phyloP scores from a whole-genome alignment of 1,284 basidiomycete species.

The Marasmius tenuissimus region DNA sequence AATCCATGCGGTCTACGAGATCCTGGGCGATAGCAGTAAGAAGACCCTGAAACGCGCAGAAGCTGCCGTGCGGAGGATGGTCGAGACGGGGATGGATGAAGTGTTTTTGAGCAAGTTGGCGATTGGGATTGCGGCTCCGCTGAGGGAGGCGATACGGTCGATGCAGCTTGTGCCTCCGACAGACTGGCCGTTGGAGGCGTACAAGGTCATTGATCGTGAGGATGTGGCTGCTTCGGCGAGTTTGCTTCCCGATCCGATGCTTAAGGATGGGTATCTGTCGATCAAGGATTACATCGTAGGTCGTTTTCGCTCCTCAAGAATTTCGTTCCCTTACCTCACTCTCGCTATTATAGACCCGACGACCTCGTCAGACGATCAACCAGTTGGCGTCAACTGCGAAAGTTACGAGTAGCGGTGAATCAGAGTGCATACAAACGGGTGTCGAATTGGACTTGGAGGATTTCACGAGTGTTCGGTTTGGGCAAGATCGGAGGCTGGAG shows the following conservation, averaged over 20 bases:
- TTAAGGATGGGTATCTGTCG: slow-evolving; percentile 52
- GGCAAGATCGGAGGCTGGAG: slow-evolving; percentile 81
- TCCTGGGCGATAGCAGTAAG: slow-evolving; percentile 50
- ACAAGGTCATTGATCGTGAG: slow-evolving; percentile 74
- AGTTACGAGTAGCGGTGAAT: slow-evolving; percentile 50
- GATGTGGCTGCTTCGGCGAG: slow-evolving; percentile 72
- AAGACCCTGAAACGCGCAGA: slow-evolving; percentile 64
- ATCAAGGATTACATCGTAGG: slow-evolving; percentile 62
- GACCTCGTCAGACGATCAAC: slow-evolving; percentile 49
- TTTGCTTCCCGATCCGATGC: slow-evolving; percentile 39
- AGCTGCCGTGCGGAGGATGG: slow-evolving; percentile 61
- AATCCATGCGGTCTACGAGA: slow-evolving; percentile 54
- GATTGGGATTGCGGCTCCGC: slow-evolving; percentile 74
- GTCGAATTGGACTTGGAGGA: slow-evolving; percentile 72
- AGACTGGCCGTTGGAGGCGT: slow-evolving; percentile 72
- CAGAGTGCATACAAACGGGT: slow-evolving; percentile 54
- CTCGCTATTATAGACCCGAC: slow-evolving; percentile 35
- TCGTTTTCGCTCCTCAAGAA: slow-evolving; percentile 7
- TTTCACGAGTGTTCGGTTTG: slow-evolving; percentile 82
- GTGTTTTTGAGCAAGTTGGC: slow-evolving; percentile 60
- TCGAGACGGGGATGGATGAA: slow-evolving; percentile 47
- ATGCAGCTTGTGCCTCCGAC: slow-evolving; percentile 78
- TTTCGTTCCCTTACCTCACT: slow-evolving; percentile 3
- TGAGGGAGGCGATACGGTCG: slow-evolving; percentile 80
- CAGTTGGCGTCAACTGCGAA: slow-evolving; percentile 51